Evolutionary conservation across 2,329 filamentous ascomycete species (phyloP), one percentile per base, ranked within the genome.

Genomic region (Aphanoascus verrucosus): DNA sequence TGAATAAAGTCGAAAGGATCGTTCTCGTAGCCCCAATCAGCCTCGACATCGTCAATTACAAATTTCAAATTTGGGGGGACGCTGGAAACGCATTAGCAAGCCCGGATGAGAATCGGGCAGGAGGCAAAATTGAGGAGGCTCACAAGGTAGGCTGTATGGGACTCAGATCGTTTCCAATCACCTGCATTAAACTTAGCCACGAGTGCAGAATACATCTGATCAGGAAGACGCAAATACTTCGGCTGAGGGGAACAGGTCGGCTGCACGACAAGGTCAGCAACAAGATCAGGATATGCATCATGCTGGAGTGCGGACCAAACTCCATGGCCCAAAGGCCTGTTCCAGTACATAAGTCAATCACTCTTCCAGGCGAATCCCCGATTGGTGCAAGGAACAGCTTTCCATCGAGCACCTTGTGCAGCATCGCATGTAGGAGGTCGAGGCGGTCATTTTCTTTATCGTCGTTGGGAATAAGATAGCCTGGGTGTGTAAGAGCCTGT

Each of bases 1-100:
- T 83, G 80, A 34, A 83, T 74, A 55, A 80, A 81, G 62, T 83
- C 79, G 52, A 81, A 83, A 49, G 76, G 72, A 55, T 79, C 74
- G 3, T 64, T 61, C 4, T 75, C 74, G 56, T 79, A 73, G 14
- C 80, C 63, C 79, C 79, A 83, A 3, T 72, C 70, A 53, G 72
- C 73, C 63, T 82, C 79, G 23, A 77, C 71, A 57, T 82, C 79
- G 55, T 82, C 79, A 9, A 82, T 71, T 61, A 78, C 67, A 58
- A 80, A 81, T 20, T 70, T 69, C 17, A 79, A 71, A 57, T 81
- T 81, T 2, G 77, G 74, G 3, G 78, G 79, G 9, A 81, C 64
- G 72, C 54, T 60, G 31, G 44, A 8, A 34, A 37, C 14, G 12
- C 12, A 51, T 51, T 51, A 51, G 49, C 17, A n/a, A 11, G 17